Base-by-base conservation (phyloP, 257 asterid species). In the Mentha longifolia region DNA sequence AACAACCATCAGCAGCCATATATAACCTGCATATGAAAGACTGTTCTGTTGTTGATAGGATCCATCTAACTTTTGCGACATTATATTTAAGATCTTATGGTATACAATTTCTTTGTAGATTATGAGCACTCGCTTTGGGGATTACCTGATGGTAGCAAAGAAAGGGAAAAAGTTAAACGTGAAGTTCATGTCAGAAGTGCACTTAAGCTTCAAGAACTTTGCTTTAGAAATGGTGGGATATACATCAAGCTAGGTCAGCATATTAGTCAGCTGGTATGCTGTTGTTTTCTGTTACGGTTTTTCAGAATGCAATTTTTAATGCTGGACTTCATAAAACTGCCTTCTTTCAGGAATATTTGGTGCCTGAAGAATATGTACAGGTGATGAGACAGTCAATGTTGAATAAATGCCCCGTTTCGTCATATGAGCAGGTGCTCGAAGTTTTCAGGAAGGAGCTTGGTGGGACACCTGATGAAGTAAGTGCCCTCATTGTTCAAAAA, bases 191-290 rank as follows among this genome's bases (percentile, higher is more conserved):
- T 85, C 66, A 90, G 98, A 80, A 83, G 95, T 82, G 98, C 99
- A 39, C 75, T 25, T 60, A 88, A 77, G 76, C 98, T 95, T 79
- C 92, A 85, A 75, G 96, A 95, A 60, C 98, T 95, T 77, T 95
- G 97, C 85, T 95, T 89, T 73, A 88, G 8, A 77, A 95, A 95
- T 79, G 99, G 97, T 41, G 99, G 99, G 70, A 88, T 95, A 73
- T 95, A 95, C 79, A 95, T 95, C 83, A 95, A 95, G 85, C 90
- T 95, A 64, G 97, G 98, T 72, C 98, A 95, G 77, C 98, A 92
- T 81, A 73, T 95, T 75, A 81, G 97, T 82, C 98, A 95, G 85
- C 90, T 95, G 96, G 98, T 94, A 83, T 82, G 92, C 77, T 69
- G 52, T 77, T 73, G 37, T 61, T 68, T 68, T 25, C 35, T 67